Evolutionary conservation across 805 yeast genomes (phyloP).

Genomic region (Starmerella vaccinii): DNA sequence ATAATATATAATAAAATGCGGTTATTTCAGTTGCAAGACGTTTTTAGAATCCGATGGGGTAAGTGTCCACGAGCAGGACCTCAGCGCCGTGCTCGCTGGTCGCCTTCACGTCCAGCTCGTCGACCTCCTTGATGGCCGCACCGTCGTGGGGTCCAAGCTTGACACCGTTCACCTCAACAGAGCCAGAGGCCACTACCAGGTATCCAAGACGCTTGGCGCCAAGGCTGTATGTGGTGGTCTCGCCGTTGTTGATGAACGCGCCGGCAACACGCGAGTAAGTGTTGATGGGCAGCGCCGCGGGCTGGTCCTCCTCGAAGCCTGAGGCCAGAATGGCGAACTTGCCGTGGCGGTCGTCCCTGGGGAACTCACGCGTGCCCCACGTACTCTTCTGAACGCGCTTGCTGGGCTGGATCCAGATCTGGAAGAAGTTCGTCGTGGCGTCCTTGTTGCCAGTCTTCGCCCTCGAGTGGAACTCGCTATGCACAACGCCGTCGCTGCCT

Average conservation of each 20-base stretch:
- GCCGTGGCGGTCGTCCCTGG: slow-evolving; percentile 9
- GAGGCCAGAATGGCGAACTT: slow-evolving; percentile 13
- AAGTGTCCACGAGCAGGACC: slow-evolving; percentile 18
- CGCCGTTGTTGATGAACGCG: slow-evolving; percentile 11
- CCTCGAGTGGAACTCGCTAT: slow-evolving; percentile 18
- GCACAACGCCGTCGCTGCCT: slow-evolving; percentile 20
- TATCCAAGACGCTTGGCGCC: slow-evolving; percentile 17
- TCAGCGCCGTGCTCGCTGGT: slow-evolving; percentile 13
- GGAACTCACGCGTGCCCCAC: slow-evolving; percentile 17
- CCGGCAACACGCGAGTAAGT: slow-evolving; percentile 16
- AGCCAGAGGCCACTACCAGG: slow-evolving; percentile 17
- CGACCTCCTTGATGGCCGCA: slow-evolving; percentile 15
- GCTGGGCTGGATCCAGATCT: slow-evolving; percentile 17
- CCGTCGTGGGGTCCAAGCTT: slow-evolving; percentile 20
- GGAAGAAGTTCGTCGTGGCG: slow-evolving; percentile 12
- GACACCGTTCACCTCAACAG: slow-evolving; percentile 15
- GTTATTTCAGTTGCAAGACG: too few species aligned
- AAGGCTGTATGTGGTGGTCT: slow-evolving; percentile 11
- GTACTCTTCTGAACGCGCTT: slow-evolving; percentile 11
- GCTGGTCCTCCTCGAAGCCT: slow-evolving; percentile 18
- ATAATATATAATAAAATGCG: not conserved
- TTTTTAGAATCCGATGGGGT: slow-evolving; percentile 6
- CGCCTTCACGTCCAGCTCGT: slow-evolving; percentile 10
- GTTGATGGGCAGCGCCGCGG: slow-evolving; percentile 19
- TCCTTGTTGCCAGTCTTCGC: not conserved